A percentile compares a stretch with the other conserved stretches of the same genome.
Conservation (phyloP, 2,329 filamentous ascomycete genomes). For the Verticillium nubilum region DNA sequence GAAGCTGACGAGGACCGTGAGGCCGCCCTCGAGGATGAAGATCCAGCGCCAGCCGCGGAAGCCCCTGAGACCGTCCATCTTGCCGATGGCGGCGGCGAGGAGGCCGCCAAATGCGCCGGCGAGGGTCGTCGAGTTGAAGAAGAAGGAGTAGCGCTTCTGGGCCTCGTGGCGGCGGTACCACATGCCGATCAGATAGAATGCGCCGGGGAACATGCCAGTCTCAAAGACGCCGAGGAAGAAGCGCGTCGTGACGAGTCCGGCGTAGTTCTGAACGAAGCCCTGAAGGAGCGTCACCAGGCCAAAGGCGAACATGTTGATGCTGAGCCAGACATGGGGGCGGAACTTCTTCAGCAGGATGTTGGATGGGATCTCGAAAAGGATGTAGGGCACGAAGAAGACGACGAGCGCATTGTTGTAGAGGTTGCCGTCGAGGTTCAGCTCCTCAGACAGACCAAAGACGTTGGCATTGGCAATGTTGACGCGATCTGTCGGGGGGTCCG, state of each 20-base stretch:
- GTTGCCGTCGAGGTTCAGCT: conserved; percentile 52
- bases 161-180: conserved; percentile 87
- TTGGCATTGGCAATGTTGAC: conserved; percentile 78
- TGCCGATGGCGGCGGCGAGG: conserved; percentile 39
- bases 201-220: conserved; percentile 53
- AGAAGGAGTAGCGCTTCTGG: conserved; percentile 88
- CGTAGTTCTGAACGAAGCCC: conserved; percentile 72
- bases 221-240: conserved; percentile 82
- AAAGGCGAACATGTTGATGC: conserved; percentile 79
- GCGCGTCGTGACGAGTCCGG: conserved; percentile 68
- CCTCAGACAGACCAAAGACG: conserved; percentile 57
- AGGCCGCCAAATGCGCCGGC: conserved; percentile 18
- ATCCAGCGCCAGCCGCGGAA: conserved; percentile 79
- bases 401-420: conserved; percentile 72
- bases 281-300: conserved; percentile 70
- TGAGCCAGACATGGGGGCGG: conserved; percentile 64
- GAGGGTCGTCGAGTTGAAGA: conserved; percentile 74
- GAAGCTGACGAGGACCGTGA: conserved; percentile 58
- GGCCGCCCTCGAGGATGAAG: conserved; percentile 69
- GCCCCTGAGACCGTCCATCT: conserved; percentile 67
- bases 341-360: conserved; percentile 28
- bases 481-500: conserved; percentile 38
- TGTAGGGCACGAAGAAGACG: conserved; percentile 79
- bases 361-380: conserved; percentile 61
- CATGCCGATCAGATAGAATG: conserved; percentile 72